phyloP scores from a whole-genome alignment of 805 yeast species.

The Hermanozyma aechmeae region DNA sequence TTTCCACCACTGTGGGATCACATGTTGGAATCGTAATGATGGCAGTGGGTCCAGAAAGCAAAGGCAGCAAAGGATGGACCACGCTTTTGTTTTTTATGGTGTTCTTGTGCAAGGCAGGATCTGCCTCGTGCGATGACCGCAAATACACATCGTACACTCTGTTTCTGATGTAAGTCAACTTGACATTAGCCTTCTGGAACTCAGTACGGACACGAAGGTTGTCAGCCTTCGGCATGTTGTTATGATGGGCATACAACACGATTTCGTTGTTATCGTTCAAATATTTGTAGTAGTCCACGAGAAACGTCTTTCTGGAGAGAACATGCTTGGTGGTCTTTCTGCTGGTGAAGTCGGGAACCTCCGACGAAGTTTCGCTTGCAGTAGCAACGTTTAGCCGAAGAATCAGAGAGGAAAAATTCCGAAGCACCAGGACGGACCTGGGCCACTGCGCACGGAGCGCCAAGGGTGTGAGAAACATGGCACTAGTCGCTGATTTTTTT shows the following conservation, averaged over 20 bases:
- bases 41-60: constrained; percentile 83
- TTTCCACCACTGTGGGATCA: constrained; percentile 61
- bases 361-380: no score
- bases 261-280: constrained; percentile 61
- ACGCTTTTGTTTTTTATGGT: constrained; percentile 31
- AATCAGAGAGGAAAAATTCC: no score
- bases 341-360: no score
- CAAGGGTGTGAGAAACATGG: no score
- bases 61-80: constrained; percentile 59
- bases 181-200: constrained; percentile 58
- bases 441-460: no score
- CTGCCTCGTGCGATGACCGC: constrained; percentile 55
- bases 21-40: constrained; percentile 57
- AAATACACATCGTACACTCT: constrained; percentile 67
- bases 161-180: constrained; percentile 59
- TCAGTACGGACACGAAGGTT: constrained; percentile 54
- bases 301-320: constrained; percentile 74
- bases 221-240: constrained; percentile 66
- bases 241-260: constrained; percentile 75
- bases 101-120: constrained; percentile 64
- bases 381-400: no score
- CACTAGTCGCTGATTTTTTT: no score
- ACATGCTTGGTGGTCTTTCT: constrained; percentile 53
- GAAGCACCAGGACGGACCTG: no score
- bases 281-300: constrained; percentile 71